Conservation (phyloP, 2,329 filamentous ascomycete genomes). For the Alternaria sp. region DNA sequence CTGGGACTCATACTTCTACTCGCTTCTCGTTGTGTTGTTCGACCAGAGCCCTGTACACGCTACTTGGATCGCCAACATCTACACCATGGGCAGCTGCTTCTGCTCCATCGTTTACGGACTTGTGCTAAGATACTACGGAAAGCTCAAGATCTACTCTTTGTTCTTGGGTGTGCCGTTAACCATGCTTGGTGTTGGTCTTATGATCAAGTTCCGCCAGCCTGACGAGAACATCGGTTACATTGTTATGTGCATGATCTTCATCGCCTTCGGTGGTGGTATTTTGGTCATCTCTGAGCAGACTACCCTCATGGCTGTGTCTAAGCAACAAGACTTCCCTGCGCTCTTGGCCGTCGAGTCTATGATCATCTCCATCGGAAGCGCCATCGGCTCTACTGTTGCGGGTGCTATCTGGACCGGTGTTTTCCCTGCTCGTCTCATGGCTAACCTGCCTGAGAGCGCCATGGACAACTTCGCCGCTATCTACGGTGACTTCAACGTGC, state of each 20-base stretch:
- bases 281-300: constrained; percentile 44
- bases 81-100: constrained; percentile 47
- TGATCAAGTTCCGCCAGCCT: constrained; percentile 48
- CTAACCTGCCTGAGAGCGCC: constrained; percentile 53
- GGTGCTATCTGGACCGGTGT: constrained; percentile 69
- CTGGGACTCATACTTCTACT: constrained; percentile 53
- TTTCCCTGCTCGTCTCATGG: constrained; percentile 58
- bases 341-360: constrained; percentile 60
- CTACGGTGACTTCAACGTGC: constrained; percentile 60
- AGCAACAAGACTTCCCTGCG: constrained; percentile 42
- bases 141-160: constrained; percentile 38
- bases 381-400: constrained; percentile 60
- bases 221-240: constrained; percentile 43
- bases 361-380: constrained; percentile 62
- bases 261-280: constrained; percentile 42
- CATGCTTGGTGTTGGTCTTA: constrained; percentile 44
- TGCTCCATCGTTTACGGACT: constrained; percentile 39
- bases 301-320: constrained; percentile 42
- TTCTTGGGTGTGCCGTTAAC: constrained; percentile 40
- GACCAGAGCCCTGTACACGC: constrained; percentile 41
- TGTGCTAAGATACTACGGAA: constrained; percentile 36
- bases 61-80: constrained; percentile 50
- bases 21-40: constrained; percentile 50
- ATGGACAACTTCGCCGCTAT: constrained; percentile 50
- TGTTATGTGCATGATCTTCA: constrained; percentile 46